Evolutionary conservation across 768 basidiomycete genomes (phyloP), one percentile per base, ranked within the genome.

Genomic region (Amylocystis lapponica): DNA sequence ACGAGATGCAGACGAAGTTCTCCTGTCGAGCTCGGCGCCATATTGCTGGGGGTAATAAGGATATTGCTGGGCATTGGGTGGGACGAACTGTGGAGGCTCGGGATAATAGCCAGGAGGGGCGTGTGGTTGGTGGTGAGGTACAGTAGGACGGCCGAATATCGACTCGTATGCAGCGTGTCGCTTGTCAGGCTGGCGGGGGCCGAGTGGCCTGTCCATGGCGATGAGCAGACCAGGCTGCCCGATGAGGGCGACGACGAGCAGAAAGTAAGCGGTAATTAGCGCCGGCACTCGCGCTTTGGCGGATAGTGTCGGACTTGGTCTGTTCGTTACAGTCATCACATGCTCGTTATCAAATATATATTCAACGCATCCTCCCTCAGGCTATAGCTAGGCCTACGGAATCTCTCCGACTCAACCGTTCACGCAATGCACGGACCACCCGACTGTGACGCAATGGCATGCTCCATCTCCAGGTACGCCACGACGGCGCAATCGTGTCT

Each of bases 151-250:
- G 20, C 87, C 87, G 64, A 92, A 92, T 67, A 92, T 90, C 57
- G 82, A 78, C 63, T 90, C 85, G 68, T 89, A 92, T 35, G 88
- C 88, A 43, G 80, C 77, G 63, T 78, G 69, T 41, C 88, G 83
- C 60, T 88, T 87, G 66, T 87, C 84, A 34, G 71, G 71, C 46
- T 58, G 59, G 41, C 72, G 63, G 66, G 83, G 83, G 39, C 84
- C 85, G 54, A 77, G 60, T 47, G 74, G 75, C 51, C 70, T 66
- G 53, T 76, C 74, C 74, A 75, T 75, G 55, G 48, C 48, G 49
- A 39, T 41, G 38, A 36, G 33, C 27, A 10, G 19, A 12, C 27
- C 5, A 16, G n/a, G n/a, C n/a, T n/a, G 35, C 27, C 14, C 22
- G 43, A 22, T 21, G 32, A 16, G 36, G 36, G 26, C 36, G 23